Percentiles rank a stretch among this genome's conserved stretches.
phyloP scores from a whole-genome alignment of 83 land plant species.

The Picea abies region DNA sequence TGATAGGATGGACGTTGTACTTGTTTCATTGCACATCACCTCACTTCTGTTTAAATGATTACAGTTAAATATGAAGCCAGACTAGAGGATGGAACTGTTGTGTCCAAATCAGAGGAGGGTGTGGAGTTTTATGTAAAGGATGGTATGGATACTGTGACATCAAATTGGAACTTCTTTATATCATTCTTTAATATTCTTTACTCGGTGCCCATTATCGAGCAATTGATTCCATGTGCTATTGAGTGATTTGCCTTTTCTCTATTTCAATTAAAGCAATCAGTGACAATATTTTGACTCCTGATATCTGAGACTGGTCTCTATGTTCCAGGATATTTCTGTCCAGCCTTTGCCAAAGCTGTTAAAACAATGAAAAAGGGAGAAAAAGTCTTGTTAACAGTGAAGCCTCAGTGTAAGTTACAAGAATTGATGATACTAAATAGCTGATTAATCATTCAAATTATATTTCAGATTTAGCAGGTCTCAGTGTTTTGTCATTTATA shows the following conservation, averaged over 20 bases:
- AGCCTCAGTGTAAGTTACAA: slow-evolving; percentile 79
- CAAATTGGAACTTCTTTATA: too few species aligned
- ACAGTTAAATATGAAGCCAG: slow-evolving; percentile 78
- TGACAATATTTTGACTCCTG: background rate
- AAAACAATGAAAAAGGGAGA: slow-evolving; percentile 94
- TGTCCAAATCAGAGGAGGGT: slow-evolving; percentile 68
- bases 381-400: slow-evolving; percentile 71
- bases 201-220: too few species aligned
- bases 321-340: slow-evolving; percentile 82
- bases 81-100: slow-evolving; percentile 70
- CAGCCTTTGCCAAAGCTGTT: slow-evolving; percentile 85
- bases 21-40: background rate
- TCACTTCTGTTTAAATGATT: background rate
- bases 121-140: slow-evolving; percentile 81
- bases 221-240: too few species aligned
- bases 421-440: background rate
- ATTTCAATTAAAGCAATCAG: too few species aligned
- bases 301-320: background rate
- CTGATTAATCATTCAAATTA: background rate
- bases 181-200: too few species aligned
- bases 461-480: background rate
- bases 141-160: slow-evolving; percentile 31
- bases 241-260: background rate
- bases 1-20: background rate
- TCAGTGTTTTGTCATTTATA: background rate